A percentile compares a stretch with the other conserved stretches of the same genome.
These are phyloP conservation scores for Aspergillus nanangensis DNA, from an alignment of 495 filamentous ascomycete genomes.

Conservation along the genomic window DNA sequence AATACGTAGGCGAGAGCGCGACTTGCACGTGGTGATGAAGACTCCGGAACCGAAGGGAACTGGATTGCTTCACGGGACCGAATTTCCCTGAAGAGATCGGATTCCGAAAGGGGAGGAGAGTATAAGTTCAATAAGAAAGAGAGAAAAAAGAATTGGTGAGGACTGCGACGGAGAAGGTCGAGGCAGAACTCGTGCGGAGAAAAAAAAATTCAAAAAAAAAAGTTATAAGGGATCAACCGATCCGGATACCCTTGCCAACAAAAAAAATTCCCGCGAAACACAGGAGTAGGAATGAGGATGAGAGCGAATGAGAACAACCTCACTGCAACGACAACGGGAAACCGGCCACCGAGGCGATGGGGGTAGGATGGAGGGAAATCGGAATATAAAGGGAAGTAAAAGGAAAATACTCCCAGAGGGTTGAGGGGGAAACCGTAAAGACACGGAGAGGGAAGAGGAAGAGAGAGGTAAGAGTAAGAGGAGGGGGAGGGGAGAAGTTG, in stretches of 20 bases:
- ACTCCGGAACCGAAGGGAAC: constrained; percentile 1
- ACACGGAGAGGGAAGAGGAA: constrained; percentile 18
- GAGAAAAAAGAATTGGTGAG: constrained; percentile 6
- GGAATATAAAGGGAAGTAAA: constrained; percentile 18
- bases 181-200: constrained; percentile 21
- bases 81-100: not conserved
- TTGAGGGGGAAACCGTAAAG: constrained; percentile 16
- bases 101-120: not conserved
- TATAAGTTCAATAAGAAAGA: not conserved
- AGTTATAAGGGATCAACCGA: constrained; percentile 13
- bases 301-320: constrained; percentile 9
- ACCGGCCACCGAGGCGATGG: constrained; percentile 13
- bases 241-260: constrained; percentile 17
- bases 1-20: constrained; percentile 15
- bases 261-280: constrained; percentile 17
- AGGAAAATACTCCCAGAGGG: constrained; percentile 15
- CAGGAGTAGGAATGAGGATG: constrained; percentile 15
- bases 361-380: constrained; percentile 13
- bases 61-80: not conserved
- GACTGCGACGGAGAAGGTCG: constrained; percentile 10
- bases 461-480: constrained; percentile 18
- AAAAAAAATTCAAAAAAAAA: constrained; percentile 9
- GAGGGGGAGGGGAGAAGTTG: constrained; percentile 13
- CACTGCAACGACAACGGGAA: constrained; percentile 15
- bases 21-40: constrained; percentile 22